Evolutionary conservation across 768 basidiomycete genomes (phyloP).

Genomic region (Pilatotrama ljubarskyi): DNA sequence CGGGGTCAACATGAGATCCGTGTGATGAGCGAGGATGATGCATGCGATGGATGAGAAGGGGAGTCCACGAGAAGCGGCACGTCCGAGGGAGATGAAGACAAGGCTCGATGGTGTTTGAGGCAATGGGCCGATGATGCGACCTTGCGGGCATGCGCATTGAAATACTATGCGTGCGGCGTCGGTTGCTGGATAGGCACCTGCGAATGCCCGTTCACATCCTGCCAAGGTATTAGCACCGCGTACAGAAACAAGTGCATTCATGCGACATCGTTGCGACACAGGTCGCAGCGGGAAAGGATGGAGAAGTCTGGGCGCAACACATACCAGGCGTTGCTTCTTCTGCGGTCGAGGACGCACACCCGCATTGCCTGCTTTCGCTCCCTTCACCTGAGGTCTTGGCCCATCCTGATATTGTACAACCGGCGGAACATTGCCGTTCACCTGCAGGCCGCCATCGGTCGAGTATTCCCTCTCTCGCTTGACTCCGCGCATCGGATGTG

Average conservation of each 20-base stretch:
- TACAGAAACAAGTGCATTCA: not conserved
- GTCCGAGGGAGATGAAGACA: too few relatives aligned
- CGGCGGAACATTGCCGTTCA: slow-evolving; percentile 12
- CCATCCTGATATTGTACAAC: slow-evolving; percentile 1
- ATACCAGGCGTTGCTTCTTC: slow-evolving; percentile 76
- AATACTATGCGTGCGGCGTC: slow-evolving; percentile 52
- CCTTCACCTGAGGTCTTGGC: slow-evolving; percentile 34
- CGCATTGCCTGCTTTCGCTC: slow-evolving; percentile 58
- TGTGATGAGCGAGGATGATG: not conserved
- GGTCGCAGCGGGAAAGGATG: not conserved
- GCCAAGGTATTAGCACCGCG: slow-evolving; percentile 8
- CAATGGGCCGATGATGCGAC: not conserved
- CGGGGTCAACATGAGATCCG: not conserved
- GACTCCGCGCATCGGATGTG: slow-evolving; percentile 15
- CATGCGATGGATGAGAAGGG: not conserved
- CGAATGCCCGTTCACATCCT: slow-evolving; percentile 69
- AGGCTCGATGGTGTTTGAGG: not conserved
- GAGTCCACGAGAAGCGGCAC: not conserved
- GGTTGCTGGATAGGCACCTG: slow-evolving; percentile 64
- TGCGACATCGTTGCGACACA: not conserved
- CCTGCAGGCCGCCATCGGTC: slow-evolving; percentile 7
- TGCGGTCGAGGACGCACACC: slow-evolving; percentile 64
- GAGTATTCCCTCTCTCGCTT: slow-evolving; percentile 29
- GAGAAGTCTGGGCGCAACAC: slow-evolving; percentile 26
- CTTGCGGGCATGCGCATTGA: too few relatives aligned